Evolutionary conservation across 805 yeast genomes (phyloP), one percentile per base, ranked within the genome.

Genomic region (Candida awuae): DNA sequence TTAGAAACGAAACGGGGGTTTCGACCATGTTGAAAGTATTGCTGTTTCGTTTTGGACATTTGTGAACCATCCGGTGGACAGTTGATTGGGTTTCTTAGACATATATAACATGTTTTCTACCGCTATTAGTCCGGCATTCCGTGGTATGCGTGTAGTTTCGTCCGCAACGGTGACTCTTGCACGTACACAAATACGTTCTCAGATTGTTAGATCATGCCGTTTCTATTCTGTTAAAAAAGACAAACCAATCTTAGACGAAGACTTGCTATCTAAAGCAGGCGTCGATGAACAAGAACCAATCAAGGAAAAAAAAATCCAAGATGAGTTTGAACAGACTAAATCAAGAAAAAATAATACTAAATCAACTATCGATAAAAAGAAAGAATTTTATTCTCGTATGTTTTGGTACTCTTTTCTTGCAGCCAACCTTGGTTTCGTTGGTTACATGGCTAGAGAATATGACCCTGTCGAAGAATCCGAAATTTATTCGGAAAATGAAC

Each of bases 391-490:
- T 47, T 87, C 94, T 41, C 83, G 79, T 56, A 64, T 80, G 63
- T 77, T 83, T 53, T 84, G 84, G 61, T 61, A 79, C 34, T 70
- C 73, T 14, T 42, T 71, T 8, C 70, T 80, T 20, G 77, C 77
- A 29, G 72, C 69, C 19, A 67, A 68, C 12, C 36, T 67, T 22
- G 74, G 71, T 16, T 84, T 77, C 5, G 61, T 68, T 21, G 76
- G 67, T 8, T 90, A 83, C 60, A 58, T 85, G 64, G 73, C 82
- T 34, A 76, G 98, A 58, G 80, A 87, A 51, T 87, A 94, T 86
- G 94, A 84, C 45, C 78, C 74, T 21, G 77, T 68, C 34, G 94
- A 81, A 47, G 84, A 84, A 49, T 66, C 66, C 31, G 67, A 65
- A 35, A 39, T 55, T 14, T 61, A 52, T 43, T 49, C 46, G n/a